Base-by-base conservation (phyloP, 805 yeast genomes). In the Candida ulmi region DNA sequence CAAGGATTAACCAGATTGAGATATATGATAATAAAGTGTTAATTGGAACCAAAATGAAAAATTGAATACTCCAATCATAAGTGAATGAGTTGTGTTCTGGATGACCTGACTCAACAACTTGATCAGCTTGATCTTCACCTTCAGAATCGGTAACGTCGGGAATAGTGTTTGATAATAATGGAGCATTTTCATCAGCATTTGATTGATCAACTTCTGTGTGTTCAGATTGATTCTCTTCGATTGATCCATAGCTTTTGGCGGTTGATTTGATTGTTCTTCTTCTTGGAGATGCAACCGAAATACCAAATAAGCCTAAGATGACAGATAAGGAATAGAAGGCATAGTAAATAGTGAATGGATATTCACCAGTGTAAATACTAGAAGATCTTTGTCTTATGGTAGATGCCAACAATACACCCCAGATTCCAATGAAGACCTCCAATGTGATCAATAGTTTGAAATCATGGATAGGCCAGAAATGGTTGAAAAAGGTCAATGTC, bases 31-130 rank as follows among this genome's bases (percentile, higher is more conserved):
- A 53, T 27, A 81, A 52, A 26, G 73, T 69, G 3, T 79, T 63
- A 1, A 83, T 63, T 3, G 96, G 96, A 12, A 83, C 86, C 15
- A 82, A 56, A 2, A 80, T 45, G 25, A 85, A 47, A 51, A 76
- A 87, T 57, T 88, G 95, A 15, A 86, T 47, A 13, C 81, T 69
- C 96, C 96, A 88, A 51, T 83, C 95, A 54, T 83, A 86, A 30
- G 80, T 73, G 35, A 74, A 71, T 5, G 78, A 73, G 36, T 52
- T 45, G 26, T 47, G 50, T 17, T 43, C 45, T 8, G 60, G 54
- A 29, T 42, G 57, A 8, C 38, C 43, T 18, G 30, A 30, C 25
- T 16, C 30, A 33, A 35, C 35, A 13, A 46, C 35, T 33, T 27
- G 36, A 26, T 41, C 40, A 4, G 30, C 42, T 18, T 19, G 30